phyloP scores from a whole-genome alignment of 345 rosid genomes.

The Raphanus raphanistrum region DNA sequence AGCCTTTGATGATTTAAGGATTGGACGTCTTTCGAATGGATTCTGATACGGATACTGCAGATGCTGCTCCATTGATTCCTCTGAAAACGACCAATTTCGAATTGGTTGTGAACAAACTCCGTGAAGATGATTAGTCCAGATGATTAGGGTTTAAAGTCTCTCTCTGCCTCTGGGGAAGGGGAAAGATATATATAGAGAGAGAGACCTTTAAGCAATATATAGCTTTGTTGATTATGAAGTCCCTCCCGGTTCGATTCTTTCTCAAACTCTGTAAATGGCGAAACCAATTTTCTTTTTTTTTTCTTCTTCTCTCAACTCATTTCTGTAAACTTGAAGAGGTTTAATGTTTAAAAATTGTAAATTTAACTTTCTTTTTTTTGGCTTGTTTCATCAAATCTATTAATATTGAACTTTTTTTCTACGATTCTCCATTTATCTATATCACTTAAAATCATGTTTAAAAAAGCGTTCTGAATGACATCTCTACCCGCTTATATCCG shows the following conservation, averaged over 20 bases:
- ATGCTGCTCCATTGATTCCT: slow-evolving; percentile 24
- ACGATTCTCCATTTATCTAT: not conserved
- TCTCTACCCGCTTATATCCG: too few species aligned
- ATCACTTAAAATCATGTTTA: too few species aligned
- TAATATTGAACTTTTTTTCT: not conserved
- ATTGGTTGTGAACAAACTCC: not conserved
- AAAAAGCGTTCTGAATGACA: too few species aligned
- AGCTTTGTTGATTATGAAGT: too few species aligned
- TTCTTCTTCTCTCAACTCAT: not conserved
- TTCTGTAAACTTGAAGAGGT: not conserved
- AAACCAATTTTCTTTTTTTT: too few species aligned
- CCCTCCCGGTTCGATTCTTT: too few species aligned
- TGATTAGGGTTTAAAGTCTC: too few species aligned
- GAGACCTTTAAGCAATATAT: too few species aligned
- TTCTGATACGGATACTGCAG: slow-evolving; percentile 44
- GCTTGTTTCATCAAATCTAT: not conserved
- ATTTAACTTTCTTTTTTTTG: not conserved
- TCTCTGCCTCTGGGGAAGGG: too few species aligned
- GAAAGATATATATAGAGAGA: too few species aligned
- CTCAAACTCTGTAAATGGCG: too few species aligned
- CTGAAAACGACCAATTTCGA: not conserved
- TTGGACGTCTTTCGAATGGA: slow-evolving; percentile 74
- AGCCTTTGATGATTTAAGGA: slow-evolving; percentile 52
- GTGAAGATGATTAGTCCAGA: too few species aligned
- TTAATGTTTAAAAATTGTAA: not conserved